Percentiles rank a stretch among this genome's conserved stretches.
phyloP scores from a whole-genome alignment of 2,329 filamentous ascomycete species.

The Botrytis elliptica region DNA sequence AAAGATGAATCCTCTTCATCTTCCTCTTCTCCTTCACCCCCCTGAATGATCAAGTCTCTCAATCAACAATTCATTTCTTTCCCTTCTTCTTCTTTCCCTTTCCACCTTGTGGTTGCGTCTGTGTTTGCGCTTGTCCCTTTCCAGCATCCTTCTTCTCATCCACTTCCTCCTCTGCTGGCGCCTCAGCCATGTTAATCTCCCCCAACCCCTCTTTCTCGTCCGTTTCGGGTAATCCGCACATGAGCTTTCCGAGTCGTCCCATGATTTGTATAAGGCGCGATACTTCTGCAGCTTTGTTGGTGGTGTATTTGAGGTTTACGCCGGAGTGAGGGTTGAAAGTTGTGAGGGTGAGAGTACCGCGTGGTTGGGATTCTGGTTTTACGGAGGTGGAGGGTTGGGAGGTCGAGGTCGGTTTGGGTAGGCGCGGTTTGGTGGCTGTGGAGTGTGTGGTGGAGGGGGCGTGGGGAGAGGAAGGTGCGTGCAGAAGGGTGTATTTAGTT shows the following conservation, averaged over 20 bases:
- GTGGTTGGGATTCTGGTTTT: conserved; percentile 47
- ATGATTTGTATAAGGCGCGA: conserved; percentile 74
- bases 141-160: conserved; percentile 38
- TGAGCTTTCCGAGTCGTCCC: conserved; percentile 70
- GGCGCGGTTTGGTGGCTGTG: conserved; percentile 30
- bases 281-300: conserved; percentile 87
- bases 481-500: conserved; percentile 80
- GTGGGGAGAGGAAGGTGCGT: conserved; percentile 39
- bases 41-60: background rate
- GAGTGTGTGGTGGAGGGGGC: conserved; percentile 28
- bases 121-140: conserved; percentile 42
- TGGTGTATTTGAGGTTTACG: conserved; percentile 84
- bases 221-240: conserved; percentile 54
- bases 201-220: conserved; percentile 29
- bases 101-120: conserved; percentile 40
- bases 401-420: conserved; percentile 36
- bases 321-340: conserved; percentile 84
- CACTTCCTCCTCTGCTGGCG: conserved; percentile 43
- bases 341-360: conserved; percentile 77
- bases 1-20: background rate
- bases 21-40: background rate
- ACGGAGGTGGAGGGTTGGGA: conserved; percentile 38
- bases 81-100: conserved; percentile 72
- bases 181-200: conserved; percentile 42
- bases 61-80: conserved; percentile 53